Percentiles rank a stretch among this genome's conserved stretches.
Conservation (phyloP, 495 filamentous ascomycete genomes). For the Podospora sp. region DNA sequence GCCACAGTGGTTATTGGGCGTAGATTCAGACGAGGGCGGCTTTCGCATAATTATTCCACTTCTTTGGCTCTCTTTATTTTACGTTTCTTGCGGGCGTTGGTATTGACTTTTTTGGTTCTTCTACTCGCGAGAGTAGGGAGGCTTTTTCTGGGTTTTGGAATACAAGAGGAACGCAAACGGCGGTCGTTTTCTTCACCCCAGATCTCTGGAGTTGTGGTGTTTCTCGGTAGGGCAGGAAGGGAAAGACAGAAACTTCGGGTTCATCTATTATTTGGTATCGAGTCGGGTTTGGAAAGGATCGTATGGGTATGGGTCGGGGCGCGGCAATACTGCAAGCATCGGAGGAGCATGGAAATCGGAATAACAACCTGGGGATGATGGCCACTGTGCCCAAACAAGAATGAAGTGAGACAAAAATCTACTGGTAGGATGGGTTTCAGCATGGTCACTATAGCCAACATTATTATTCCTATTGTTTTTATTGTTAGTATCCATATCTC, state of each 20-base stretch:
- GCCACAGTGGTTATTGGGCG: neutral
- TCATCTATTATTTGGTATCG: neutral
- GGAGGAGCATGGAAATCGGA: neutral
- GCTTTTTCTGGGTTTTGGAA: neutral
- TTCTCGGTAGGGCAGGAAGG: neutral
- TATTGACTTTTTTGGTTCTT: neutral
- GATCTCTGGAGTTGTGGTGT: neutral
- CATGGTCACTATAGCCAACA: neutral
- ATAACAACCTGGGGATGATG: neutral
- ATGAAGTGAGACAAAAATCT: neutral
- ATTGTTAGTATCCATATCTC: neutral
- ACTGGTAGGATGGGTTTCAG: neutral
- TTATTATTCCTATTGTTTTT: neutral
- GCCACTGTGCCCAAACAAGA: neutral
- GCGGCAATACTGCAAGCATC: neutral
- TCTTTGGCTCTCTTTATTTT: neutral
- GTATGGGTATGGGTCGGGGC: neutral
- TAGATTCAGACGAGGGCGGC: neutral
- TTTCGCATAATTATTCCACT: neutral
- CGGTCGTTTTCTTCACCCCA: constrained; percentile 4
- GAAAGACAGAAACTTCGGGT: neutral
- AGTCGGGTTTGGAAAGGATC: neutral
- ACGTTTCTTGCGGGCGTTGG: neutral
- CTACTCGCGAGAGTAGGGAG: neutral
- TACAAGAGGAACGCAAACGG: neutral